Base-by-base conservation (phyloP, 2,329 filamentous ascomycete species). In the Aspergillus cejpii region DNA sequence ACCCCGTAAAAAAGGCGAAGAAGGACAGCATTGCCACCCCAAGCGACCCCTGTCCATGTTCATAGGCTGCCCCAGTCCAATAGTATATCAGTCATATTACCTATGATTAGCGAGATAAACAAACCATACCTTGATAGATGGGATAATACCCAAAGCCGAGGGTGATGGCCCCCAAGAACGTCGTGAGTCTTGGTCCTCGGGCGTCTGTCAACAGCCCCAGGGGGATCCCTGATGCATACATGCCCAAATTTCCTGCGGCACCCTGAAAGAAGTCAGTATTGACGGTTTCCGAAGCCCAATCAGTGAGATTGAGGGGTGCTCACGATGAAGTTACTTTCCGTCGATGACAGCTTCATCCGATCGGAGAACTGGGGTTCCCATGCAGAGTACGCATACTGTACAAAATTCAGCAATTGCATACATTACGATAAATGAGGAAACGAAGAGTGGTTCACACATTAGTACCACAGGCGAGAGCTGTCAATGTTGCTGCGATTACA, bases 341-440 rank as follows among this genome's bases (percentile, higher is more conserved):
- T 97, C n/a, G 92, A 85, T 11, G 89, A 89, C 49, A 97, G 79
- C 63, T 85, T 82, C 57, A 98, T 75, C 56, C 80, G 83, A 60
- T 94, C 83, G 39, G 90, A 89, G 63, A 96, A 96, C 69, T 96
- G 90, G 15, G 92, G 92, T 11, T 87, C 89, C 90, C 92, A 98
- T 68, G 91, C 91, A 44, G 89, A 96, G 70, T 96, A 98, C 62
- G 90, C 91, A 79, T 98, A 97, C 88, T 96, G 62, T 39, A 41
- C 48, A 66, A 38, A 33, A 37, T 49, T 60, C 24, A 58, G 50
- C 31, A 38, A 33, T 41, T 26, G 39, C 37, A 39, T 26, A 24
- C 19, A 37, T 28, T 26, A 12, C n/a, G 17, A 38, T 5, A 6
- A 27, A 15, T 38, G 24, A 31, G 34, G 12, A 41, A 37, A 45